These are phyloP conservation scores for Bolboschoenus planiculmis DNA, from an alignment of 176 grass and related monocot genomes.

Conservation along the genomic window DNA sequence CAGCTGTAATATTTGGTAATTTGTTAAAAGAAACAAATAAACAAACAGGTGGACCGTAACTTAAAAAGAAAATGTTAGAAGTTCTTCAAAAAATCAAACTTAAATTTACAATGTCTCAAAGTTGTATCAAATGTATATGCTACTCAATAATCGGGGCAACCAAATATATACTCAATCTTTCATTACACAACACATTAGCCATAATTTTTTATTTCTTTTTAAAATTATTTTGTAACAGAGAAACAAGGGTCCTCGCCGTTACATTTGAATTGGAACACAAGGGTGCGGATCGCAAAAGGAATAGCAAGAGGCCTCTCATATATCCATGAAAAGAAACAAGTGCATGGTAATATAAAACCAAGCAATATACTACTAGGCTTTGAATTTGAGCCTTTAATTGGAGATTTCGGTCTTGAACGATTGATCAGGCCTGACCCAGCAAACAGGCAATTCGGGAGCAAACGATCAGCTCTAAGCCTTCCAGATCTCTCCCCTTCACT, in stretches of 20 bases:
- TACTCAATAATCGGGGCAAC: not conserved
- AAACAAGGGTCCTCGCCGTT: constrained; percentile 48
- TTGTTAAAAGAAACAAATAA: not conserved
- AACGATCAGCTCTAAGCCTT: constrained; percentile 50
- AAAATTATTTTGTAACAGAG: constrained; percentile 28
- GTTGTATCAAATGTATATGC: not conserved
- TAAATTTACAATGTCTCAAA: not conserved
- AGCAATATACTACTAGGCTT: constrained; percentile 69
- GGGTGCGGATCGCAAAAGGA: constrained; percentile 60
- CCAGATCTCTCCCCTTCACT: constrained; percentile 37
- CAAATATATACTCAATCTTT: not conserved
- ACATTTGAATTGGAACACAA: constrained; percentile 45
- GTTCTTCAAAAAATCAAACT: not conserved
- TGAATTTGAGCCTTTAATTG: constrained; percentile 62
- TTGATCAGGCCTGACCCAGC: constrained; percentile 21
- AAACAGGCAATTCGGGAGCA: constrained; percentile 45
- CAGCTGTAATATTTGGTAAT: not conserved
- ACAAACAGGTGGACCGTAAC: not conserved
- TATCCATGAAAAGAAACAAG: constrained; percentile 77
- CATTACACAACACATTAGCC: not conserved
- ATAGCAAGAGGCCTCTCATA: constrained; percentile 65
- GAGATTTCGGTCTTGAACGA: constrained; percentile 66
- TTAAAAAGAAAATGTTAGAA: not conserved
- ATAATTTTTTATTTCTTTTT: not conserved
- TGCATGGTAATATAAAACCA: constrained; percentile 71